A percentile compares a stretch with the other conserved stretches of the same genome.
Conservation (phyloP, 2,329 filamentous ascomycete genomes). For the Penicillium brevicompactum region DNA sequence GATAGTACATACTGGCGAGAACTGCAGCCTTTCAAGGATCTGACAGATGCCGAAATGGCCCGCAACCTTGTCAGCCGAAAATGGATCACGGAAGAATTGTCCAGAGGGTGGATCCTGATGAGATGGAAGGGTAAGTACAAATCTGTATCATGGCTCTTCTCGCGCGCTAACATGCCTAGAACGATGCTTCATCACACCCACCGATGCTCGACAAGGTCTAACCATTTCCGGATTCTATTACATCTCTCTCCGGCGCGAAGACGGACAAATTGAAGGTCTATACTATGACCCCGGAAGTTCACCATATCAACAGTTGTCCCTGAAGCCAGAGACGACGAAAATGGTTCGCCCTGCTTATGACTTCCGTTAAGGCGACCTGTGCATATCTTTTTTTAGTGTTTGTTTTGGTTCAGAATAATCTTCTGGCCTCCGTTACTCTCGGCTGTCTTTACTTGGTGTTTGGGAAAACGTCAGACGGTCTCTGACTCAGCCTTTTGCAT, state of each 20-base stretch:
- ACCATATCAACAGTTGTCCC: constrained; percentile 51
- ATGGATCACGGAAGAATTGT: constrained; percentile 46
- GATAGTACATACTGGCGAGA: constrained; percentile 54
- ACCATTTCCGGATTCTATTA: constrained; percentile 56
- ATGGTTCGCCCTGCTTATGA: constrained; percentile 46
- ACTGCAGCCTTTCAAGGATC: constrained; percentile 49
- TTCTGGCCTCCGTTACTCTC: constrained; percentile 1
- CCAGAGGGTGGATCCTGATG: constrained; percentile 53
- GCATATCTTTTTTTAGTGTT: background rate
- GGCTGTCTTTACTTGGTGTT: constrained; percentile 5
- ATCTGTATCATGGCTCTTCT: background rate
- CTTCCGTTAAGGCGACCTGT: constrained; percentile 34
- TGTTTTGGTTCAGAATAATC: constrained; percentile 9
- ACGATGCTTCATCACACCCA: constrained; percentile 52
- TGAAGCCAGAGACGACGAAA: constrained; percentile 43
- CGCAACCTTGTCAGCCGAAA: constrained; percentile 47
- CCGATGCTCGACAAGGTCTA: constrained; percentile 48
- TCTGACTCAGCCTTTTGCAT: constrained; percentile 9
- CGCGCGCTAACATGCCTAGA: constrained; percentile 34
- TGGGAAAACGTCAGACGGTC: background rate
- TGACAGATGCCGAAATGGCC: constrained; percentile 48
- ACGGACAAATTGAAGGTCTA: constrained; percentile 50
- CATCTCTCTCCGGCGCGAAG: constrained; percentile 48
- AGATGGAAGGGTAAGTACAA: constrained; percentile 50
- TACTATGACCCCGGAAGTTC: constrained; percentile 54